Evolutionary conservation across 164 flowering plant species (phyloP).

Genomic region (Umbilicus rupestris): DNA sequence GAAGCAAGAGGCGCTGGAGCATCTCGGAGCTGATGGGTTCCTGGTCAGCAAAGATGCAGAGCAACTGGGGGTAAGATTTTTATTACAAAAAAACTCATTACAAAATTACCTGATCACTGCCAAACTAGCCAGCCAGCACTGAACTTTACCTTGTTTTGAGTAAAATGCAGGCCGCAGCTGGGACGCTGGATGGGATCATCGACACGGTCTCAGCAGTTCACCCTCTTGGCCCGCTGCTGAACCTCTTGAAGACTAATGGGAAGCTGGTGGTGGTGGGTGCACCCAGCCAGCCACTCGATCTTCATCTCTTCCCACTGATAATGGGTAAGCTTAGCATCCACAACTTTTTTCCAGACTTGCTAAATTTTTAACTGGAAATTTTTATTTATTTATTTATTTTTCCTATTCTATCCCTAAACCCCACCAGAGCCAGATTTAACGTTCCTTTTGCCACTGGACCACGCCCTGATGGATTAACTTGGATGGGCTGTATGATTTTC

Average conservation of each 20-base stretch:
- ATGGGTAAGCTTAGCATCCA: slow-evolving; percentile 21
- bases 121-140: neutral
- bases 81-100: neutral
- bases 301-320: slow-evolving; percentile 30
- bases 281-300: slow-evolving; percentile 32
- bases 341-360: no score
- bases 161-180: slow-evolving; percentile 25
- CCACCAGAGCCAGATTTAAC: no score
- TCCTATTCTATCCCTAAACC: no score
- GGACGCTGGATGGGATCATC: slow-evolving; percentile 37
- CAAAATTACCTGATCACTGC: neutral
- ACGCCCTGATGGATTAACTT: no score
- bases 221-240: slow-evolving; percentile 27
- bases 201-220: slow-evolving; percentile 42
- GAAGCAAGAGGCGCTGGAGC: slow-evolving; percentile 47
- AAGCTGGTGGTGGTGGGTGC: slow-evolving; percentile 36
- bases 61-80: slow-evolving; percentile 27
- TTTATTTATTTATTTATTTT: no score
- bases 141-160: neutral
- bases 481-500: neutral
- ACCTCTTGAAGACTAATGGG: slow-evolving; percentile 30
- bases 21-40: slow-evolving; percentile 52
- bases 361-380: neutral
- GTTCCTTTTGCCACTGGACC: no score
- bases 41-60: slow-evolving; percentile 40